Evolutionary conservation across 23 red algal species (phyloP).

Genomic region (Agarophyton chilense): DNA sequence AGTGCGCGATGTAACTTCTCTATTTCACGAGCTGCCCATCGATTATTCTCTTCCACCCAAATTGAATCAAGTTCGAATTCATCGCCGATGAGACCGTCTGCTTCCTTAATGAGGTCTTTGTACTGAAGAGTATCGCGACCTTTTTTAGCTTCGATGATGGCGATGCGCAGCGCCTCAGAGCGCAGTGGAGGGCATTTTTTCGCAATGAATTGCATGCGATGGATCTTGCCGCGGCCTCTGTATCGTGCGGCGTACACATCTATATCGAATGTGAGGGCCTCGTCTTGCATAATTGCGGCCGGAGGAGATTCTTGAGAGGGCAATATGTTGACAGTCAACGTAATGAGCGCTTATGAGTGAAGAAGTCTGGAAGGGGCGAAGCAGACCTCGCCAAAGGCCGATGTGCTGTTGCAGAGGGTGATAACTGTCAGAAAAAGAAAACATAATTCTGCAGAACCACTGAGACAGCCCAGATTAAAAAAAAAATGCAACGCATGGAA

Average conservation of each 20-base stretch:
- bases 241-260: constrained; percentile 81
- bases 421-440: too few species aligned
- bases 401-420: too few species aligned
- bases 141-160: constrained; percentile 57
- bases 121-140: constrained; percentile 68
- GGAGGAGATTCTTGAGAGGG: not conserved
- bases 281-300: constrained; percentile 5
- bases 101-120: constrained; percentile 52
- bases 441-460: too few species aligned
- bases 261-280: constrained; percentile 59
- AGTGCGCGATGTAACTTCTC: constrained; percentile 53
- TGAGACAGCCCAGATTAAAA: too few species aligned
- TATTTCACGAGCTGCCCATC: constrained; percentile 60
- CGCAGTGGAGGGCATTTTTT: constrained; percentile 3
- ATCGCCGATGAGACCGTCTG: constrained; percentile 32
- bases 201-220: constrained; percentile 68
- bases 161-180: constrained; percentile 72
- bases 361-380: too few species aligned
- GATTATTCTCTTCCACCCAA: constrained; percentile 64
- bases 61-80: constrained; percentile 49
- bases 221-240: constrained; percentile 75
- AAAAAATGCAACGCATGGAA: too few species aligned
- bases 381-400: too few species aligned
- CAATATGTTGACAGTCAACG: not conserved
- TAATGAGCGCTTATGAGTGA: too few species aligned